phyloP scores from a whole-genome alignment of 768 basidiomycete species.

The Lactarius hengduanensis region DNA sequence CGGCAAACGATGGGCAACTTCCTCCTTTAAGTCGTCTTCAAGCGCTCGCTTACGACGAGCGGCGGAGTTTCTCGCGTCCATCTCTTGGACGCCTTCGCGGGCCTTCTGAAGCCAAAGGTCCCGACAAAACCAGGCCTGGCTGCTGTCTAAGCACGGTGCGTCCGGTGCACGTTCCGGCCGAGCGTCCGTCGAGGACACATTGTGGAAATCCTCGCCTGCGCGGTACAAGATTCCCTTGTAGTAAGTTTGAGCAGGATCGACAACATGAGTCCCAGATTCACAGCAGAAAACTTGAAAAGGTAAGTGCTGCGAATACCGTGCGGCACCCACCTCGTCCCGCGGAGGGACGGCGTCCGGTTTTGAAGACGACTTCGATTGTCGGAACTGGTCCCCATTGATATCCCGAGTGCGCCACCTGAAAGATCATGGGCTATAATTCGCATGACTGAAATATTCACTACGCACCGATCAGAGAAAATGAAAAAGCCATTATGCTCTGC shows the following conservation, averaged over 20 bases:
- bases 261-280: conserved; percentile 95
- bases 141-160: conserved; percentile 89
- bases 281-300: conserved; percentile 99
- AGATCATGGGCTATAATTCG: background rate
- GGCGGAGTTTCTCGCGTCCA: conserved; percentile 32
- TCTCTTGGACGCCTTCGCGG: conserved; percentile 65
- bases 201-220: conserved; percentile 77
- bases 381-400: conserved; percentile 97
- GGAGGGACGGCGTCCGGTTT: conserved; percentile 90
- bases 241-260: conserved; percentile 95
- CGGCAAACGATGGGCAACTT: conserved; percentile 33
- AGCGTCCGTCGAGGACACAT: conserved; percentile 63
- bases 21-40: conserved; percentile 34
- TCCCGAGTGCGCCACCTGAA: conserved; percentile 94
- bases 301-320: conserved; percentile 85
- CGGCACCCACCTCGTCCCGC: conserved; percentile 76
- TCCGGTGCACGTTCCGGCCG: conserved; percentile 63
- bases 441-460: conserved; percentile 3
- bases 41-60: conserved; percentile 36
- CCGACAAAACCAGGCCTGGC: conserved; percentile 97
- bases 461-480: conserved; percentile 93
- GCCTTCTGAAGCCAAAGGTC: conserved; percentile 96
- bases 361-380: conserved; percentile 92
- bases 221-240: conserved; percentile 89
- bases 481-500: conserved; percentile 97